Conservation (phyloP, 176 grass and related monocot species). For the Triticum dicoccoides region DNA sequence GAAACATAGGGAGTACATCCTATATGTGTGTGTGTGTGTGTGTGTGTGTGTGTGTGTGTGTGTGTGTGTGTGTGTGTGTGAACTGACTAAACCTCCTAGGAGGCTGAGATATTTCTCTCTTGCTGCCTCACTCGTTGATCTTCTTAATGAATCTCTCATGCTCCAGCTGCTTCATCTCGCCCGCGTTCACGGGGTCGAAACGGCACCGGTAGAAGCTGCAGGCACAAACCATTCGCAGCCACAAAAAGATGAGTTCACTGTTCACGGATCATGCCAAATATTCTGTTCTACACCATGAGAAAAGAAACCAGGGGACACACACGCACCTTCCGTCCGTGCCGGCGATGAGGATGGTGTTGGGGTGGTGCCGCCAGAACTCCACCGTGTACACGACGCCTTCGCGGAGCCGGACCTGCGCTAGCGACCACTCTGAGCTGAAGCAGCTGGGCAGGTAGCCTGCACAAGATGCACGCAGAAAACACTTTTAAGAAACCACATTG, state of each 20-base stretch:
- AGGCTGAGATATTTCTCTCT: no score
- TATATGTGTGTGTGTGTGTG: no score
- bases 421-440: constrained; percentile 63
- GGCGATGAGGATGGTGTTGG: constrained; percentile 55
- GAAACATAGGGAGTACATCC: no score
- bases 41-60: no score
- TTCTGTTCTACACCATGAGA: no score
- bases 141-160: constrained; percentile 57
- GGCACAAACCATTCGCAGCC: background rate
- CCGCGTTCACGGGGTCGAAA: constrained; percentile 49
- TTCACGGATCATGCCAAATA: background rate
- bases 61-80: no score
- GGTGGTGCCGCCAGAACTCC: constrained; percentile 50
- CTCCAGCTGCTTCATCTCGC: constrained; percentile 65
- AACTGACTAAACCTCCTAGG: no score
- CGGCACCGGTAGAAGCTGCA: constrained; percentile 82
- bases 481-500: background rate
- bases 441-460: constrained; percentile 59
- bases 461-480: background rate
- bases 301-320: background rate
- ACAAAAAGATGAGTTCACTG: background rate
- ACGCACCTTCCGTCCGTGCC: constrained; percentile 83
- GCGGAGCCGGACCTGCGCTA: constrained; percentile 54
- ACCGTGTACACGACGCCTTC: constrained; percentile 57
- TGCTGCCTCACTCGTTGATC: background rate